Evolutionary conservation across 2,329 filamentous ascomycete species (phyloP).

Genomic region (Fusarium agapanthi): DNA sequence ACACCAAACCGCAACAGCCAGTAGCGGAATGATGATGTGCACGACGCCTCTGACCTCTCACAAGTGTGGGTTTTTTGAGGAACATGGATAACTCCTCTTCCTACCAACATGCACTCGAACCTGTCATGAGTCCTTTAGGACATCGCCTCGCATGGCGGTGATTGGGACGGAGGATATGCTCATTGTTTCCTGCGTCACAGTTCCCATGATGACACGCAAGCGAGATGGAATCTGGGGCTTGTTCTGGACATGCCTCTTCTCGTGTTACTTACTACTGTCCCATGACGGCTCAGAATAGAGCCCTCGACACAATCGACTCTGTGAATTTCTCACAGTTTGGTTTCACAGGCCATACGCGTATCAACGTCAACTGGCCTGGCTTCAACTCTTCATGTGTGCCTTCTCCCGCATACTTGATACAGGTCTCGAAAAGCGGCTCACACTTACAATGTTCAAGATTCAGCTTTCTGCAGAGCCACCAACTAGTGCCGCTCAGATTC

Average conservation of each 20-base stretch:
- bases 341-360: neutral
- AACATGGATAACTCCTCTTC: neutral
- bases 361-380: neutral
- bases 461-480: neutral
- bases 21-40: neutral
- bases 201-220: neutral
- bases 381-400: neutral
- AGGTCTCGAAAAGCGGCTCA: neutral
- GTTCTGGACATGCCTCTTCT: neutral
- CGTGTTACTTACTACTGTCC: neutral
- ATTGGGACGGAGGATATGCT: too few relatives aligned
- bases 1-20: neutral
- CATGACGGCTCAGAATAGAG: neutral
- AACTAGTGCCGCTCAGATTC: neutral
- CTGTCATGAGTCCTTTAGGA: neutral
- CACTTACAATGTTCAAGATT: neutral
- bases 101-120: neutral
- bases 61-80: neutral
- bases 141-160: neutral
- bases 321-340: neutral
- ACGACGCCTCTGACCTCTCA: neutral
- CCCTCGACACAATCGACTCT: neutral
- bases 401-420: neutral
- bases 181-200: slow-evolving; percentile 15
- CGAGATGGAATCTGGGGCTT: neutral